Percentiles rank a stretch among this genome's conserved stretches.
These are phyloP conservation scores for Pichia sp. DNA, from an alignment of 1,139 yeast species.

Conservation along the genomic window DNA sequence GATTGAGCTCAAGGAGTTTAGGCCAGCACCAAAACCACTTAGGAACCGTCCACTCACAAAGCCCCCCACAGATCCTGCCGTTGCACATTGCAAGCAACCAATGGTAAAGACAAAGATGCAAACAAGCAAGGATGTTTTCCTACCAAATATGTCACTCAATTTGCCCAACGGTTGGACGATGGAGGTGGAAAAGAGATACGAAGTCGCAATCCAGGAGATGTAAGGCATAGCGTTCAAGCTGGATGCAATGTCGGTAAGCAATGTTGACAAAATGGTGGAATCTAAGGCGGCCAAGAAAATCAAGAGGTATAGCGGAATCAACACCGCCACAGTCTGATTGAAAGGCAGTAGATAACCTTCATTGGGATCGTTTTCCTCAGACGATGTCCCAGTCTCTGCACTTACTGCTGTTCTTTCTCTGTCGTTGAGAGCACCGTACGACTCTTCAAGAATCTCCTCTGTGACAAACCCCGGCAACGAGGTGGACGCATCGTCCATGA, in stretches of 20 bases:
- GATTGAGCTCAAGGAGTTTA: slow-evolving; percentile 51
- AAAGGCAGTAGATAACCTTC: slow-evolving; percentile 29
- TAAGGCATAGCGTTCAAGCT: slow-evolving; percentile 52
- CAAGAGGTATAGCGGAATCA: slow-evolving; percentile 28
- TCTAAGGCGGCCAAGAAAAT: slow-evolving; percentile 55
- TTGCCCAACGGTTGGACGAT: slow-evolving; percentile 81
- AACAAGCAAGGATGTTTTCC: slow-evolving; percentile 50
- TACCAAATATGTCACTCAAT: slow-evolving; percentile 79
- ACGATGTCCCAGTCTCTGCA: not conserved
- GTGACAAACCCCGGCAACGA: slow-evolving; percentile 47
- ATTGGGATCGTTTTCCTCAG: not conserved
- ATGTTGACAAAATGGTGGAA: slow-evolving; percentile 61
- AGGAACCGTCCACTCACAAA: slow-evolving; percentile 60
- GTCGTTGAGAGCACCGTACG: slow-evolving; percentile 11
- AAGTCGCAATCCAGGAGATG: slow-evolving; percentile 58
- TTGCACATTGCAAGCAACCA: slow-evolving; percentile 55
- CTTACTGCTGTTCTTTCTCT: not conserved
- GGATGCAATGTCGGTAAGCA: slow-evolving; percentile 58
- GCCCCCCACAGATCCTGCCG: slow-evolving; percentile 34
- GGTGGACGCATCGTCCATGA: slow-evolving; percentile 33
- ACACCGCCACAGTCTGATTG: slow-evolving; percentile 25
- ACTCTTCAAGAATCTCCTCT: slow-evolving; percentile 38
- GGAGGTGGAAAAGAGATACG: slow-evolving; percentile 55
- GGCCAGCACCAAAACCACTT: slow-evolving; percentile 64
- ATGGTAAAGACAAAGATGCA: slow-evolving; percentile 47